Evolutionary conservation across 148 eudicot genomes (phyloP).

Genomic region (Vaccinium macrocarpon): DNA sequence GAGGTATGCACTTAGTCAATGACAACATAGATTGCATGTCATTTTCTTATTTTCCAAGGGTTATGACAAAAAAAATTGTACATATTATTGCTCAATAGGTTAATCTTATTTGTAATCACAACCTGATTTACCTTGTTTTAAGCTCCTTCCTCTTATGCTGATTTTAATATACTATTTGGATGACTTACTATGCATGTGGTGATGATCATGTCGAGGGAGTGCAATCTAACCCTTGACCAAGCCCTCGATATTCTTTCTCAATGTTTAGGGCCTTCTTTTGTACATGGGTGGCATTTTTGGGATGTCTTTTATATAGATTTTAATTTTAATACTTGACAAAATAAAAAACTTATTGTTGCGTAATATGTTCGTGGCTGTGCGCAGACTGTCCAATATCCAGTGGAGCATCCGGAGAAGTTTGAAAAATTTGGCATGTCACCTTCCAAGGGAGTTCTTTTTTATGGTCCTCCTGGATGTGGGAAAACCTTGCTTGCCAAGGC

Average conservation of each 20-base stretch:
- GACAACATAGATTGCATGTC: not conserved
- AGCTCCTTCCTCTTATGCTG: not conserved
- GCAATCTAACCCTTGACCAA: no score
- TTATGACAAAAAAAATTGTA: not conserved
- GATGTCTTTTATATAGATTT: no score
- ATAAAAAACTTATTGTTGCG: not conserved
- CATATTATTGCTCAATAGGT: not conserved
- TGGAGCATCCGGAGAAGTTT: conserved; percentile 5
- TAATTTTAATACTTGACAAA: no score
- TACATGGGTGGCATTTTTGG: no score
- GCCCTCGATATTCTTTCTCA: no score
- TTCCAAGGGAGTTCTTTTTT: conserved; percentile 8
- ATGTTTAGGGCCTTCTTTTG: no score
- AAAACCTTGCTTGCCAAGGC: conserved; percentile 13
- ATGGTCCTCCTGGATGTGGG: conserved; percentile 9
- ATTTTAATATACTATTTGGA: not conserved
- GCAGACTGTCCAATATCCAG: conserved; percentile 11
- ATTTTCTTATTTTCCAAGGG: not conserved
- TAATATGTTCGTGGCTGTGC: not conserved
- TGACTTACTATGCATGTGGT: not conserved
- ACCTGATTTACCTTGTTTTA: not conserved
- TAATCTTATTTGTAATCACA: not conserved
- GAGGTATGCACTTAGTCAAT: conserved; percentile 24
- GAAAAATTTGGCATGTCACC: conserved; percentile 7
- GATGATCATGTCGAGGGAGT: no score